Evolutionary conservation across 1,284 basidiomycete genomes (phyloP), one percentile per base, ranked within the genome.

Genomic region (Ganoderma sp.): DNA sequence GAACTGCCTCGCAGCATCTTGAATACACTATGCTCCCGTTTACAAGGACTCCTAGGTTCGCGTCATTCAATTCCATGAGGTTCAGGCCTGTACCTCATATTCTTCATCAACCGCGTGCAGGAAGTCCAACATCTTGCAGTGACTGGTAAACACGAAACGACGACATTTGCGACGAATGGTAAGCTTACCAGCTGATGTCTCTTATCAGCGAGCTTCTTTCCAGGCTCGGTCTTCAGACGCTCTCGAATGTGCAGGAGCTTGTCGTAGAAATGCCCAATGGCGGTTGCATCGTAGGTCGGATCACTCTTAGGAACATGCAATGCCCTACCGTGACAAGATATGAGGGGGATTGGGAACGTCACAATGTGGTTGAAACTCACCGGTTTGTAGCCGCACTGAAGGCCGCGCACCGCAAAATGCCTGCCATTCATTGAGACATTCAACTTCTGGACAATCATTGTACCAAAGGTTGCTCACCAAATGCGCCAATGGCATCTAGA

Each of bases 401-500:
- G 0, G 96, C 95, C 1, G 94, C 89, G 75, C 93, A 96, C 0
- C 96, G 87, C 83, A 98, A 81, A 69, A 98, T 88, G 3, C 94
- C 93, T 94, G 56, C 54, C 58, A 4, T 22, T 57, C 9, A 34
- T 52, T 25, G 34, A 39, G 5, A n/a, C 52, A 10, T 28, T 92
- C 93, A 54, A 50, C 54, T 5, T 17, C 58, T 14, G 37, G 22
- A 28, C 43, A 41, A 15, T 4, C n/a, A 2, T 15, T 22, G 10
- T 15, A 6, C 25, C 22, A 41, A 28, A 48, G 5, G 84, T 54
- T 10, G 66, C 71, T 61, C 71, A 94, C 95, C 96, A 70, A 97
- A 92, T 6, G 92, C 93, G 2, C 96, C 96, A 60, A 98, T 96
- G 0, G 95, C 94, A 78, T 98, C 96, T 17, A 98, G 80, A 56